phyloP scores from a whole-genome alignment of 768 basidiomycete species.

The Cystofilobasidium bisporidii region DNA sequence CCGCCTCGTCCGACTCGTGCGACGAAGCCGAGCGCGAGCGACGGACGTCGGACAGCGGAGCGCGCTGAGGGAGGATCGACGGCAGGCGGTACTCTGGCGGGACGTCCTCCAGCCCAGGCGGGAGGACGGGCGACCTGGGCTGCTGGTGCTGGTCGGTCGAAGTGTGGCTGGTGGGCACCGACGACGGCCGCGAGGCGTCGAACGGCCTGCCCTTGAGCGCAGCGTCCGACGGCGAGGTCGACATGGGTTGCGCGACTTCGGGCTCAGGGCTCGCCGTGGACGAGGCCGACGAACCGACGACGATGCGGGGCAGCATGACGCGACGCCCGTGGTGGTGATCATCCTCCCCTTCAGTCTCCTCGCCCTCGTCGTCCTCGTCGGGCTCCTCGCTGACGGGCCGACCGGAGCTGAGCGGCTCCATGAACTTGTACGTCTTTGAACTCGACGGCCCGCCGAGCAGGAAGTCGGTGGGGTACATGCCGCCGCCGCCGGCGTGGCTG shows the following conservation, averaged over 20 bases:
- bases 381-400: conserved; percentile 13
- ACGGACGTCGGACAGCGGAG: not conserved
- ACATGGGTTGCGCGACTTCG: not conserved
- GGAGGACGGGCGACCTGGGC: conserved; percentile 1
- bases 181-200: not conserved
- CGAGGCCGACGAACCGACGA: not conserved
- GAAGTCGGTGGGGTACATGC: conserved; percentile 13
- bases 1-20: conserved; percentile 4
- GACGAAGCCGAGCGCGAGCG: conserved; percentile 6
- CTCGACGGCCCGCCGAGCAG: not conserved
- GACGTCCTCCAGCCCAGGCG: conserved; percentile 4
- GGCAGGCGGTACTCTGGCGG: conserved; percentile 22
- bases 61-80: conserved; percentile 5
- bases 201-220: not conserved
- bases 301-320: not conserved
- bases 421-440: conserved; percentile 21
- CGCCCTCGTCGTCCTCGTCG: not conserved
- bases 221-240: conserved; percentile 5
- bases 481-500: conserved; percentile 1
- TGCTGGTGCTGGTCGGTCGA: not conserved
- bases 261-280: not conserved
- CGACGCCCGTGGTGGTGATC: not conserved
- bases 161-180: not conserved
- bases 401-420: conserved; percentile 23
- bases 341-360: not conserved